Evolutionary conservation across 2,329 filamentous ascomycete genomes (phyloP).

Genomic region (Purpureocillium takamizusanense): DNA sequence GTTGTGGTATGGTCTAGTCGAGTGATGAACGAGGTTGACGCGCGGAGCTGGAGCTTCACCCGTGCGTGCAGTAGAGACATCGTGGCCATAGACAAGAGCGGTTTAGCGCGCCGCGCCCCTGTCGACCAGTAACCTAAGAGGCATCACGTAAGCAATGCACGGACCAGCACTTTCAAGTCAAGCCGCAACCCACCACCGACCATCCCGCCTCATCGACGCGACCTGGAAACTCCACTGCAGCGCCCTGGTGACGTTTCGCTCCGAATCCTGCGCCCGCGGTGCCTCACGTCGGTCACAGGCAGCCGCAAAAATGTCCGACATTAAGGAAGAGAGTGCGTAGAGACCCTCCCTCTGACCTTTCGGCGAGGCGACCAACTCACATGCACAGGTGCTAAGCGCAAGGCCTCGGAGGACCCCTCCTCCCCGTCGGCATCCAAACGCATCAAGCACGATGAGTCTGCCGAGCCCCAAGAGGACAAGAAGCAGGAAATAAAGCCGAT

Average conservation of each 20-base stretch:
- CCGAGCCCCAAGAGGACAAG: constrained; percentile 27
- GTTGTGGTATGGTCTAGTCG: background rate
- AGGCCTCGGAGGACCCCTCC: constrained; percentile 57
- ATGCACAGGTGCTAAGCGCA: constrained; percentile 54
- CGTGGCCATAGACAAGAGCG: constrained; percentile 22
- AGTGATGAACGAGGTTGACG: constrained; percentile 1
- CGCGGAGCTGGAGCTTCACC: constrained; percentile 6
- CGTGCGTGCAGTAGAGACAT: constrained; percentile 17
- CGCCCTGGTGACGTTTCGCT: background rate
- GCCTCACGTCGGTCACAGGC: background rate
- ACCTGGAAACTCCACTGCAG: background rate
- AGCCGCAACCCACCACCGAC: background rate
- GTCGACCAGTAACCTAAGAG: background rate
- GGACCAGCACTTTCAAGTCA: constrained; percentile 6
- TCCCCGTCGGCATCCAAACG: constrained; percentile 57
- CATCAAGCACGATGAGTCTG: constrained; percentile 38
- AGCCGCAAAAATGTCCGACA: constrained; percentile 13
- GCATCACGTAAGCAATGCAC: constrained; percentile 22
- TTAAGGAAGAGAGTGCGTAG: constrained; percentile 28
- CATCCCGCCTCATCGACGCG: too few relatives aligned
- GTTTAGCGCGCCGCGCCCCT: constrained; percentile 17
- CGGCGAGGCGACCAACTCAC: background rate
- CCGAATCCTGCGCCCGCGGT: too few relatives aligned
- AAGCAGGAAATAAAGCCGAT: constrained; percentile 53
- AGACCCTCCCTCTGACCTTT: too few relatives aligned